Evolutionary conservation across 164 flowering plant species (phyloP), one percentile per base, ranked within the genome.

Genomic region (Stephania yunnanensis): DNA sequence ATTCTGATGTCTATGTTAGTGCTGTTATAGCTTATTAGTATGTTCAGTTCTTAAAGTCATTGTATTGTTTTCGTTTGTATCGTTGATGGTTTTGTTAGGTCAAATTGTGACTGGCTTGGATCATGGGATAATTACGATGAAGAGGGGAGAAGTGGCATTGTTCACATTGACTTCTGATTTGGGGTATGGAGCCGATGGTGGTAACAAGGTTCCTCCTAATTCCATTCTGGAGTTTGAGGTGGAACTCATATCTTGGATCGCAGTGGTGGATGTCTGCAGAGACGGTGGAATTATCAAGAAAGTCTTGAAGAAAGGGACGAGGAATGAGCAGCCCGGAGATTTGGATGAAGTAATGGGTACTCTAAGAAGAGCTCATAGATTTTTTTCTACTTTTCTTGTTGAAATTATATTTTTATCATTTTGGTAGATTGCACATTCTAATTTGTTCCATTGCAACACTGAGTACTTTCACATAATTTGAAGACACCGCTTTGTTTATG

Each of bases 261-360:
- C 79, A 0, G 89, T 92, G 22, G 80, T 87, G 76, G 94, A 90
- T 78, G 58, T 92, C 8, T 83, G 86, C 79, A 92, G 81, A 79
- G 97, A 89, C 80, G 92, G 91, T 73, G 92, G 97, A 50, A 81
- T 92, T 69, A 75, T 92, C 64, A 92, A 92, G 87, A 89, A 82
- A 80, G 78, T 88, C 44, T 30, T 92, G 79, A 78, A 44, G 80
- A 83, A 78, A 78, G 92, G 91, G 58, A 76, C 80, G 69, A 83
- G 71, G 52, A 74, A 77, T 63, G 88, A 80, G 65, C 80, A 73
- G 50, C 94, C 97, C 2, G 75, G 88, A 67, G 92, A 88, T 73
- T 78, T 89, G 66, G 97, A 92, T 84, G 92, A 92, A 86, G 92
- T 92, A 76, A 82, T 80, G 31, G 94, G 94, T 90, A 87, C 44